Evolutionary conservation across 768 basidiomycete genomes (phyloP).

Genomic region (Mycena venus): DNA sequence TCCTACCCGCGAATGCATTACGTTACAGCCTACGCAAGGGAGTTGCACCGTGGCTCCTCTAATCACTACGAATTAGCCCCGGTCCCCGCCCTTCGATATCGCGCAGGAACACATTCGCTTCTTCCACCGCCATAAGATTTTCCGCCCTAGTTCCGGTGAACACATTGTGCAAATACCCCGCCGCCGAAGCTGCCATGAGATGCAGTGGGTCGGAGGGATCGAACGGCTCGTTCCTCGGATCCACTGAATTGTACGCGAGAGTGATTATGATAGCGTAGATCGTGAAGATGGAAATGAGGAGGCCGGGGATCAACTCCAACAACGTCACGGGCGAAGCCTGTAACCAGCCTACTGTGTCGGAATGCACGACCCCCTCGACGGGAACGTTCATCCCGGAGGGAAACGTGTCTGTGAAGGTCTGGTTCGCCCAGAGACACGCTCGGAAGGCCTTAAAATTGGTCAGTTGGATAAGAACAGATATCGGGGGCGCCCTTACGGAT

Average conservation of each 20-base stretch:
- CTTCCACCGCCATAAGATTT: not conserved
- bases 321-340: not conserved
- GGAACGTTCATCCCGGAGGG: not conserved
- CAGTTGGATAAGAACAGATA: not conserved
- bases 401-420: not conserved
- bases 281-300: not conserved
- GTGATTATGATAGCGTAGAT: not conserved
- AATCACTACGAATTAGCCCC: not conserved
- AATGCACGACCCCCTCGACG: not conserved
- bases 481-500: not conserved
- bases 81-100: not conserved
- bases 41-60: not conserved
- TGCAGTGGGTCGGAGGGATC: not conserved
- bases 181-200: not conserved
- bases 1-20: no score
- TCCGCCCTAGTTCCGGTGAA: not conserved
- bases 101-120: not conserved
- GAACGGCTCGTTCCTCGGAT: not conserved
- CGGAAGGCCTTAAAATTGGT: not conserved
- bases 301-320: not conserved
- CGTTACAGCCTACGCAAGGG: not conserved
- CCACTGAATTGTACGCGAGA: not conserved
- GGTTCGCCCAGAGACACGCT: not conserved
- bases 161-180: not conserved
- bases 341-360: not conserved